Evolutionary conservation across 176 grass and related monocot genomes (phyloP).

Genomic region (Oryza punctata): DNA sequence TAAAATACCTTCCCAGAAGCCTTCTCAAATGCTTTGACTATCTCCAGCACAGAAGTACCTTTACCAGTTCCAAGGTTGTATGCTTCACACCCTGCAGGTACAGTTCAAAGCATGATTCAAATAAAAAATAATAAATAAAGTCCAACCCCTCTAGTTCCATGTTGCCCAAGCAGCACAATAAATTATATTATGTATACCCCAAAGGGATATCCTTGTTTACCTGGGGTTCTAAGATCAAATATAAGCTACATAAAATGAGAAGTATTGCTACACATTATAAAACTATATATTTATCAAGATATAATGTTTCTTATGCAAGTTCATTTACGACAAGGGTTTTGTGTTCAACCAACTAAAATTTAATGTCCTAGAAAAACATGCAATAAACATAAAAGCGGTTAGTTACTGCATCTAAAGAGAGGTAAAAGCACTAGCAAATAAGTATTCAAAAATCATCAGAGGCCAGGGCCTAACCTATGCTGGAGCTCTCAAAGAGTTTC

Average conservation of each 20-base stretch:
- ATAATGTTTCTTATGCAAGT: background rate
- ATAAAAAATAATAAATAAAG: slow-evolving; percentile 18
- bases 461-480: slow-evolving; percentile 48
- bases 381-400: background rate
- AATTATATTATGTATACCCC: background rate
- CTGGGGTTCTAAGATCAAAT: background rate
- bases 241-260: slow-evolving; percentile 19
- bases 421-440: slow-evolving; percentile 6
- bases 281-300: background rate
- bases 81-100: slow-evolving; percentile 74
- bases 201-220: background rate
- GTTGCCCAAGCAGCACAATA: background rate
- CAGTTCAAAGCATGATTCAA: slow-evolving; percentile 24
- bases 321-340: background rate
- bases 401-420: background rate
- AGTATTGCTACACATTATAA: background rate
- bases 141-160: background rate
- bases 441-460: background rate
- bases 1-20: slow-evolving; percentile 85
- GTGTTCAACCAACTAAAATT: slow-evolving; percentile 7
- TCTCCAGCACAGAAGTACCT: slow-evolving; percentile 92
- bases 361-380: background rate
- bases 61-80: slow-evolving; percentile 94
- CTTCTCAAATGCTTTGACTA: slow-evolving; percentile 94
- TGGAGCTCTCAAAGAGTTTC: slow-evolving; percentile 76